Conservation (phyloP, 345 rosid genomes). For the Lepidium aucheri region DNA sequence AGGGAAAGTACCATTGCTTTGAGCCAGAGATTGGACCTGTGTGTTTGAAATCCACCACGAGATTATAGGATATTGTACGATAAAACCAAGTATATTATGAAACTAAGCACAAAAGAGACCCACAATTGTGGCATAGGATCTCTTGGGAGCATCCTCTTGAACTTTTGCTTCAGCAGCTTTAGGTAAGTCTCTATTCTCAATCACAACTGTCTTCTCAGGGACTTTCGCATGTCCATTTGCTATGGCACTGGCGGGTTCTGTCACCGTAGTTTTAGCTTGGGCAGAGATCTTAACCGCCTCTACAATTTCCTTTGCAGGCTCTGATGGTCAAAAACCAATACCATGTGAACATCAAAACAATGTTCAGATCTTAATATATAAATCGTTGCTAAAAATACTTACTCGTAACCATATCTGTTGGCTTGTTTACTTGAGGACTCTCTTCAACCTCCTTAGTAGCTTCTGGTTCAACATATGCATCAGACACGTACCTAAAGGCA, state of each 20-base stretch:
- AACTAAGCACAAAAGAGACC: background rate
- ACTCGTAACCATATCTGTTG: background rate
- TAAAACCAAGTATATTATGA: background rate
- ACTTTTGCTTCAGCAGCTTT: constrained; percentile 10
- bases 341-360: background rate
- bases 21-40: constrained; percentile 13
- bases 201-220: background rate
- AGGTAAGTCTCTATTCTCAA: constrained; percentile 1
- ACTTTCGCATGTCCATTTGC: background rate
- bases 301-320: background rate
- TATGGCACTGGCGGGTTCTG: background rate
- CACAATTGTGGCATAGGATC: constrained; percentile 18
- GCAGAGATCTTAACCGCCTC: background rate
- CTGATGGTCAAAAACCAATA: background rate
- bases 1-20: background rate
- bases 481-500: constrained; percentile 52
- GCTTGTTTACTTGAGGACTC: constrained; percentile 9
- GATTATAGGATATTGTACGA: background rate
- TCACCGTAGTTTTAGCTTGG: background rate
- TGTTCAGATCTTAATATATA: background rate
- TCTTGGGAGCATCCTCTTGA: constrained; percentile 11
- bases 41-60: background rate
- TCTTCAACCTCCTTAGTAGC: constrained; percentile 22
- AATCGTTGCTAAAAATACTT: background rate
- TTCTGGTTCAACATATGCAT: constrained; percentile 15